phyloP scores from a whole-genome alignment of 352 stramenopile genomes.

The Globisporangium sylvaticum region DNA sequence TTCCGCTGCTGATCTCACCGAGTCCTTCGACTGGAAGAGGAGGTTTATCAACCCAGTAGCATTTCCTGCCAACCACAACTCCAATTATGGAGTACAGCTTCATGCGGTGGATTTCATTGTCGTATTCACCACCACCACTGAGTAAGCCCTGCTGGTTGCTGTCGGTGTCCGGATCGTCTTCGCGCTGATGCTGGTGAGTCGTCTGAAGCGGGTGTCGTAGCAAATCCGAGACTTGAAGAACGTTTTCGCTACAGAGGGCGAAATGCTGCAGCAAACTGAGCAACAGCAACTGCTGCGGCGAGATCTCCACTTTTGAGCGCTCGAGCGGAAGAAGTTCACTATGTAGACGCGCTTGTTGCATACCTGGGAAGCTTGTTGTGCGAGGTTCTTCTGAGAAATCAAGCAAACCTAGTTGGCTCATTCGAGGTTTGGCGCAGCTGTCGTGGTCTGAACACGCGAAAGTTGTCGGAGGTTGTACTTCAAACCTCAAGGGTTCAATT shows the following conservation, averaged over 20 bases:
- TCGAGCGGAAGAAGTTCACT: background rate
- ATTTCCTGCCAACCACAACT: constrained; percentile 29
- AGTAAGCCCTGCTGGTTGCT: constrained; percentile 3
- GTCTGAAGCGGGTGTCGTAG: constrained; percentile 21
- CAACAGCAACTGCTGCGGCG: background rate
- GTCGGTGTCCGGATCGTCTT: background rate
- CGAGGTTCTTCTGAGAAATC: background rate
- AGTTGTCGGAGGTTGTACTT: background rate
- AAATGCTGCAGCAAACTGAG: constrained; percentile 23
- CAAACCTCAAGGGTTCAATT: constrained; percentile 9
- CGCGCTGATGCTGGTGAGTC: background rate
- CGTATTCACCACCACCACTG: constrained; percentile 3
- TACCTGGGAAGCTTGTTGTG: background rate
- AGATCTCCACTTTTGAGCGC: background rate
- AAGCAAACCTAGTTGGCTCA: constrained; percentile 5
- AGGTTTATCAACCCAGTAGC: constrained; percentile 22
- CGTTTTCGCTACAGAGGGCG: constrained; percentile 16
- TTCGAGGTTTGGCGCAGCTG: background rate
- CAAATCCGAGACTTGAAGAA: constrained; percentile 22
- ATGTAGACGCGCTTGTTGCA: background rate
- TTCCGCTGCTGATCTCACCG: background rate
- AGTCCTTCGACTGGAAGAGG: constrained; percentile 13
- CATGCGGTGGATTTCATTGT: constrained; percentile 25
- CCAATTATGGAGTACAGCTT: constrained; percentile 33
- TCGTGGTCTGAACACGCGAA: background rate